Base-by-base conservation (phyloP, 768 basidiomycete genomes). In the Cantharellus cinnabarinus region DNA sequence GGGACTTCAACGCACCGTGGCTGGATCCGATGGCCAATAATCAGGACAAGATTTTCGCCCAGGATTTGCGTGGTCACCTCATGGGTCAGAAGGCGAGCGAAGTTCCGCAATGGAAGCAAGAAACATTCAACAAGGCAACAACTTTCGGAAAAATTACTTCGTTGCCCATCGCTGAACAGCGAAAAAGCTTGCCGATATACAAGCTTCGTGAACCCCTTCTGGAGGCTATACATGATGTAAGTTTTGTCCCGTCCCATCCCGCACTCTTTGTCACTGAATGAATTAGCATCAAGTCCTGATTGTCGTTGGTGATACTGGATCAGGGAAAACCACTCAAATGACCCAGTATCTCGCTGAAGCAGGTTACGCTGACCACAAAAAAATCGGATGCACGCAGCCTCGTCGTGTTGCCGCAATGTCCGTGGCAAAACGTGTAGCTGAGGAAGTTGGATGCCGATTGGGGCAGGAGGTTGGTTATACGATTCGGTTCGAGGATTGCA, bases 351-450 rank as follows among this genome's bases (percentile, higher is more conserved):
- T 99, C 50, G 94, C 94, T 5, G 95, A 99, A 70, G 78, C 84
- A 52, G 95, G 95, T 0, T 93, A 82, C 64, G 86, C 91, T 0
- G 94, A 98, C 66, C 79, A 71, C 63, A 88, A 89, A 55, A 82
- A 83, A 60, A 89, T 99, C 64, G 95, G 94, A 7, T 98, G 95
- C 67, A 99, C 95, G 0, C 95, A 99, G 69, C 95, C 95, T 35
- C 85, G 95, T 74, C 94, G 95, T 77, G 95, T 98, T 39, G 95
- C 95, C 41, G 95, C 95, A 4, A 95, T 97, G 82, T 97, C 94
- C 7, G 95, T 99, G 4, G 94, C 95, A 14, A 98, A 98, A 68
- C 91, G 95, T 72, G 95, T 99, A 2, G 75, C 94, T 2, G 95
- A 99, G 70, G 95, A 99, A 72, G 94, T 99, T 14, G 95, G 95